Evolutionary conservation across 306 rosid genomes (phyloP).

Genomic region (Quercus wislizeni): DNA sequence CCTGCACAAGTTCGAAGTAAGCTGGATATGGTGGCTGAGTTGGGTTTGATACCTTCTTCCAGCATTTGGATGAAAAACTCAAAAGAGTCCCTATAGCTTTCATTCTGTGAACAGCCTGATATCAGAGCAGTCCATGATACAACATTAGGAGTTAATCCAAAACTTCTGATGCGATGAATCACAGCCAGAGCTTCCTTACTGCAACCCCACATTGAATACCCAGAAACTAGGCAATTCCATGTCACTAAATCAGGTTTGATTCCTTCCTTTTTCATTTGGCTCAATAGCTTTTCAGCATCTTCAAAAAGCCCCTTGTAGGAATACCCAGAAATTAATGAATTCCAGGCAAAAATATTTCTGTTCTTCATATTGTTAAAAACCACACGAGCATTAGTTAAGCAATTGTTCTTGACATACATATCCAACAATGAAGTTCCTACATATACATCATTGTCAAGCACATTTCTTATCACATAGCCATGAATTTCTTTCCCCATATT

Average conservation of each 20-base stretch:
- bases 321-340: slow-evolving; percentile 66
- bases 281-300: slow-evolving; percentile 45
- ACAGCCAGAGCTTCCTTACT: slow-evolving; percentile 51
- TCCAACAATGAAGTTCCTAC: slow-evolving; percentile 60
- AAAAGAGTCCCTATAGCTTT: slow-evolving; percentile 40
- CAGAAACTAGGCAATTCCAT: slow-evolving; percentile 66
- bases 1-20: slow-evolving; percentile 61
- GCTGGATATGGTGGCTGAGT: slow-evolving; percentile 53
- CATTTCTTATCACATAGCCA: slow-evolving; percentile 51
- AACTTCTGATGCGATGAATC: slow-evolving; percentile 45
- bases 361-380: slow-evolving; percentile 50
- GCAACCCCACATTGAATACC: slow-evolving; percentile 52
- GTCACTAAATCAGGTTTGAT: slow-evolving; percentile 62
- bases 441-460: slow-evolving; percentile 54
- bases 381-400: slow-evolving; percentile 41
- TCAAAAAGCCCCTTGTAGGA: slow-evolving; percentile 52
- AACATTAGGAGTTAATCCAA: slow-evolving; percentile 56
- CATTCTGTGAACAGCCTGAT: slow-evolving; percentile 60
- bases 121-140: slow-evolving; percentile 76
- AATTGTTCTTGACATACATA: slow-evolving; percentile 61
- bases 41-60: slow-evolving; percentile 51
- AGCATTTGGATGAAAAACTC: slow-evolving; percentile 58
- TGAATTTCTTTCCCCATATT: slow-evolving; percentile 61
- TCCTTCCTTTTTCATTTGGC: slow-evolving; percentile 44
- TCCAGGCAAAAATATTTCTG: slow-evolving; percentile 59